Evolutionary conservation across 257 asterid genomes (phyloP).

Genomic region (Apocynum venetum): DNA sequence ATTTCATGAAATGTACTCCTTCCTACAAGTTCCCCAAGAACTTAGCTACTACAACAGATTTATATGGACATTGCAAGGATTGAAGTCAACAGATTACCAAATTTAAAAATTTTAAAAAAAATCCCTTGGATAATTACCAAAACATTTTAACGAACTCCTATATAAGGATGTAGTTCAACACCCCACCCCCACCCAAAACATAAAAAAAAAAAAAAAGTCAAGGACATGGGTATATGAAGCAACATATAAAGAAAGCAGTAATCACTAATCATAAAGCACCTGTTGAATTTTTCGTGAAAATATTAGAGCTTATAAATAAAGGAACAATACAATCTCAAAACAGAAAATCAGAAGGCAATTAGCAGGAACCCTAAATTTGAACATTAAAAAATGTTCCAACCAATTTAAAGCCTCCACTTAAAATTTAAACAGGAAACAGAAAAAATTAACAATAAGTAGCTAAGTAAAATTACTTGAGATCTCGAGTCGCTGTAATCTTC

Average conservation of each 20-base stretch:
- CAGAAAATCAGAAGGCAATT: neutral
- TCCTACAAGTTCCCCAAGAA: neutral
- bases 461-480: slow-evolving; percentile 30
- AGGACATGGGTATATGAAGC: too few relatives aligned
- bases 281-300: neutral
- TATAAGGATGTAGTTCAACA: neutral
- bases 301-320: neutral
- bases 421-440: neutral
- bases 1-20: too few relatives aligned
- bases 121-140: neutral
- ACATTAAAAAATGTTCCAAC: neutral
- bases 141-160: neutral
- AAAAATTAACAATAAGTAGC: neutral
- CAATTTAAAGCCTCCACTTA: neutral
- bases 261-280: neutral
- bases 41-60: neutral
- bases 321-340: neutral
- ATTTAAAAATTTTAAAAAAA: neutral
- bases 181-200: neutral
- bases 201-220: too few relatives aligned
- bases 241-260: too few relatives aligned
- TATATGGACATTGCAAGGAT: neutral
- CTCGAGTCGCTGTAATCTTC: slow-evolving; percentile 39
- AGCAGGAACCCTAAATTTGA: neutral
- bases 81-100: neutral